phyloP scores from a whole-genome alignment of 768 basidiomycete species.

The Hygrocybe coccinea region DNA sequence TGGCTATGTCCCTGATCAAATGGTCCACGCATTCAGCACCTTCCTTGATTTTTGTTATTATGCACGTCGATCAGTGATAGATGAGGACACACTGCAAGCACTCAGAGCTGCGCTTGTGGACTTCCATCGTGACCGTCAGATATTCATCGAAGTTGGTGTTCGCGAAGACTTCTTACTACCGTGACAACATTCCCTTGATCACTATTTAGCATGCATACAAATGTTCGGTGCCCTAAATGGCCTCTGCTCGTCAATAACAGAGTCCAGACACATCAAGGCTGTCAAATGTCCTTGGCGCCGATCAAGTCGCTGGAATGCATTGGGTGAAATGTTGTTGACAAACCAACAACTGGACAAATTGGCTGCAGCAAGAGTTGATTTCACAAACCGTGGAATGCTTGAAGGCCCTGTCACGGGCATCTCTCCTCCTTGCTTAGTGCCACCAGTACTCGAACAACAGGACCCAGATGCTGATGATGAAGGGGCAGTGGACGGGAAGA shows the following conservation, averaged over 20 bases:
- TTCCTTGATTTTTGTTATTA: slow-evolving; percentile 26
- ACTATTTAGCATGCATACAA: slow-evolving; percentile 16
- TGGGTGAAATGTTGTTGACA: slow-evolving; percentile 2
- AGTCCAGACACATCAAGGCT: slow-evolving; percentile 24
- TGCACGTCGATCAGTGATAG: slow-evolving; percentile 8
- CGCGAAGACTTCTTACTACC: not conserved
- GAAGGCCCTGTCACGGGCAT: not conserved
- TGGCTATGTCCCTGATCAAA: slow-evolving; percentile 13
- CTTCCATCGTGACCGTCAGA: slow-evolving; percentile 11
- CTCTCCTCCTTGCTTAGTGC: not conserved
- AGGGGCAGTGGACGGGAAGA: not conserved
- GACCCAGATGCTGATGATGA: not conserved
- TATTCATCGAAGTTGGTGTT: slow-evolving; percentile 21
- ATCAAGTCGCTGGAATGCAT: slow-evolving; percentile 16
- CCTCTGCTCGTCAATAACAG: slow-evolving; percentile 21
- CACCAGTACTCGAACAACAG: too few species aligned
- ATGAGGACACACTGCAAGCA: slow-evolving; percentile 3
- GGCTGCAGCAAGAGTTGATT: slow-evolving; percentile 13
- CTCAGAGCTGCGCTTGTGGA: not conserved
- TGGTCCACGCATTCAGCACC: slow-evolving; percentile 14
- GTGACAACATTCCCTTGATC: not conserved
- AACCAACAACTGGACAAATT: slow-evolving; percentile 21
- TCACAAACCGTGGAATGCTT: slow-evolving; percentile 18
- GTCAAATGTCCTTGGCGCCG: slow-evolving; percentile 23
- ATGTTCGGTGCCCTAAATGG: slow-evolving; percentile 20